These are phyloP conservation scores for Cinnamomum micranthum DNA, from an alignment of 164 flowering plant genomes.

Conservation along the genomic window DNA sequence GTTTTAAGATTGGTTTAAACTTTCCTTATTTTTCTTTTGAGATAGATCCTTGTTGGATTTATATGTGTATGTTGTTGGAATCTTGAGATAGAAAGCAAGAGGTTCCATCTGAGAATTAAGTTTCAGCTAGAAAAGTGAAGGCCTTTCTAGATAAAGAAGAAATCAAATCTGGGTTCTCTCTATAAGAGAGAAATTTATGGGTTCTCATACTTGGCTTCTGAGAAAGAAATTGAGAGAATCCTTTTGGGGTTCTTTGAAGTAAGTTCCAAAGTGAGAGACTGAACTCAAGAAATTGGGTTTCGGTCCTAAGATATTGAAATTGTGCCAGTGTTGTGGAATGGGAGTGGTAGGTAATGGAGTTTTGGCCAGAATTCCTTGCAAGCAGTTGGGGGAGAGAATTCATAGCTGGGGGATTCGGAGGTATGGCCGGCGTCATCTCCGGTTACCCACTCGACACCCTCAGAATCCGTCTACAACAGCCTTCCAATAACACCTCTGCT, in stretches of 20 bases:
- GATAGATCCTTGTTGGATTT: too few species aligned
- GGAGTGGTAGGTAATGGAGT: constrained; percentile 49
- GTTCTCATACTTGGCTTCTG: not conserved
- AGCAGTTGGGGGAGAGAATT: constrained; percentile 86
- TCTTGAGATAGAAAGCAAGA: too few species aligned
- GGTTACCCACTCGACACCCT: constrained; percentile 89
- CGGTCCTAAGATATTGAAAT: not conserved
- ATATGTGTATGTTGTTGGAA: too few species aligned
- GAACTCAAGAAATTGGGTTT: not conserved
- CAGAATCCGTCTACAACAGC: constrained; percentile 62
- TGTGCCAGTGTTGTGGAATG: constrained; percentile 1
- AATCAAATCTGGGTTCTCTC: not conserved
- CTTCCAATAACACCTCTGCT: constrained; percentile 50
- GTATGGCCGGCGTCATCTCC: constrained; percentile 74
- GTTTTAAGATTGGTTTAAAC: not conserved
- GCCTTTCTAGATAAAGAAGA: not conserved
- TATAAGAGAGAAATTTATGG: not conserved
- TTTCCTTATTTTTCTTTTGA: too few species aligned
- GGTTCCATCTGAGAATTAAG: not conserved
- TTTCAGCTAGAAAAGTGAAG: not conserved
- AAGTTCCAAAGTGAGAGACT: not conserved
- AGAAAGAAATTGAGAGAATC: not conserved
- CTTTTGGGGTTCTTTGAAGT: not conserved
- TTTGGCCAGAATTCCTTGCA: constrained; percentile 91
- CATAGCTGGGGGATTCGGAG: constrained; percentile 89